Evolutionary conservation across 2,329 filamentous ascomycete genomes (phyloP).

Genomic region (Cladophialophora carrionii): DNA sequence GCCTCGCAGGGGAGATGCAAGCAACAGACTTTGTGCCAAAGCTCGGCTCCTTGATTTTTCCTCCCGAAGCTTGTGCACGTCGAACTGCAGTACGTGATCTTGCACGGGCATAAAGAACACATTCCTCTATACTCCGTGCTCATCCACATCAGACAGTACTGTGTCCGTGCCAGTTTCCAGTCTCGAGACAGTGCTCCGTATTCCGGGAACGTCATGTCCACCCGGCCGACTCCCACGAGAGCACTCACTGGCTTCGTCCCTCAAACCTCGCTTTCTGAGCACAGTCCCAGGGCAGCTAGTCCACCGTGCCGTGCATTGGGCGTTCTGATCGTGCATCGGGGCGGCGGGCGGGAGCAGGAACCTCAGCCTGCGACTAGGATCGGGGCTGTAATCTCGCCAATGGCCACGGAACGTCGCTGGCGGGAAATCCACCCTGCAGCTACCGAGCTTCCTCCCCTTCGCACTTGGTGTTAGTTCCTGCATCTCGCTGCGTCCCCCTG

Average conservation of each 20-base stretch:
- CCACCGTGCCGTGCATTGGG: slow-evolving; percentile 1
- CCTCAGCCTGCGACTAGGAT: background rate
- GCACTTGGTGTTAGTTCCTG: slow-evolving; percentile 14
- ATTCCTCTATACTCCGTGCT: background rate
- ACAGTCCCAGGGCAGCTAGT: background rate
- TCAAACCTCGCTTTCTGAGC: background rate
- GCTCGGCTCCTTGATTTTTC: background rate
- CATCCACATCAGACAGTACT: too few relatives aligned
- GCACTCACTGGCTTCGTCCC: background rate
- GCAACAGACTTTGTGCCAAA: background rate
- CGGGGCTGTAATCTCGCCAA: slow-evolving; percentile 3
- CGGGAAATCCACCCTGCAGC: slow-evolving; percentile 1
- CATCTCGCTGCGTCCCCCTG: background rate
- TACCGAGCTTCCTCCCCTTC: background rate
- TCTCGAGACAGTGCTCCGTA: background rate
- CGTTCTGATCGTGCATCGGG: slow-evolving; percentile 17
- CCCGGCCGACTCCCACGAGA: background rate
- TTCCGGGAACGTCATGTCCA: too few relatives aligned
- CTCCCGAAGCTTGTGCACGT: background rate
- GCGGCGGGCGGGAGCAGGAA: slow-evolving; percentile 16
- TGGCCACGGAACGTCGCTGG: background rate
- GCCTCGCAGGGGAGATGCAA: background rate
- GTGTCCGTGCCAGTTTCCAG: too few relatives aligned
- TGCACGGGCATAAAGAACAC: background rate
- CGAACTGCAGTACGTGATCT: background rate